Evolutionary conservation across 2,329 filamentous ascomycete species (phyloP).

Genomic region (Stachybotrys chartarum): DNA sequence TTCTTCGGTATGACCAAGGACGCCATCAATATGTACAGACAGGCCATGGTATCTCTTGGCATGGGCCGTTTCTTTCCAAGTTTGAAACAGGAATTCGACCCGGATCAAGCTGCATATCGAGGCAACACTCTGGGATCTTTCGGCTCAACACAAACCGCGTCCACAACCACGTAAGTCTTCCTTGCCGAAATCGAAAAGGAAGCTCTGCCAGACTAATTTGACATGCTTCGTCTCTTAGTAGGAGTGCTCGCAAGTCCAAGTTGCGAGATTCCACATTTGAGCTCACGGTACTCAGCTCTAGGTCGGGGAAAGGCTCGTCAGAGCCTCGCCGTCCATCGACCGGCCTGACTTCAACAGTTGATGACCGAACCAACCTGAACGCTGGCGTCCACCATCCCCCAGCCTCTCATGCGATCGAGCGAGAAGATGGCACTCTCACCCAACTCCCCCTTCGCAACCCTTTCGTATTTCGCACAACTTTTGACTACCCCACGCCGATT

Average conservation of each 20-base stretch:
- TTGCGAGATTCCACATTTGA: neutral
- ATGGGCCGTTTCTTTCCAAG: conserved; percentile 35
- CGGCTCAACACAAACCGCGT: neutral
- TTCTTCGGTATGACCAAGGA: conserved; percentile 52
- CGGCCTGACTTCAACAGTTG: neutral
- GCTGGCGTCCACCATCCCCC: neutral
- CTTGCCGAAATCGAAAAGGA: neutral
- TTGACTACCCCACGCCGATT: conserved; percentile 17
- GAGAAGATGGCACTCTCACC: conserved; percentile 1
- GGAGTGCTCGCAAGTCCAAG: neutral
- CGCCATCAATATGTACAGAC: conserved; percentile 41
- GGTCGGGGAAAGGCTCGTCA: neutral
- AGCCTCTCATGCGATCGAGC: neutral
- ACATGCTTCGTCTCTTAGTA: neutral
- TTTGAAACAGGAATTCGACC: conserved; percentile 31
- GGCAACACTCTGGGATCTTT: conserved; percentile 13
- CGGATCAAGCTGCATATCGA: conserved; percentile 17
- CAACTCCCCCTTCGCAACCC: conserved; percentile 18
- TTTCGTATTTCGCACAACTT: conserved; percentile 25
- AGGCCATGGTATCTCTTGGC: conserved; percentile 28
- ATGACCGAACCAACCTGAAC: neutral
- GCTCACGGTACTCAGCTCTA: neutral
- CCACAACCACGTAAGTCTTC: neutral
- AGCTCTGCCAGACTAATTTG: neutral
- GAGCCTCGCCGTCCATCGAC: neutral